Base-by-base conservation (phyloP, 805 yeast genomes). In the Ogataea thermomethanolica region DNA sequence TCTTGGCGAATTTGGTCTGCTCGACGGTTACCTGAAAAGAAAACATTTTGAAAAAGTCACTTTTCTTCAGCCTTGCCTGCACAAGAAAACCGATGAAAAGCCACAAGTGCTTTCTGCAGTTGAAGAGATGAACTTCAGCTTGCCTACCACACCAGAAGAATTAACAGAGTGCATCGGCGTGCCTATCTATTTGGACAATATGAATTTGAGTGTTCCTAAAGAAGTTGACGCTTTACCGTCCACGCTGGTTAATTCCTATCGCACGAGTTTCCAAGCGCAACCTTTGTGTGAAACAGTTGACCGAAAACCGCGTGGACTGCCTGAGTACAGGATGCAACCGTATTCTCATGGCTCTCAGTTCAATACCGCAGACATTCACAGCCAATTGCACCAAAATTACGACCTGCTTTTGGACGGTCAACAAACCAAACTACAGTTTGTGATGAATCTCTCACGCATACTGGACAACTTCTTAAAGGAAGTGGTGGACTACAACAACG, bases 71-170 rank as follows among this genome's bases (percentile, higher is more conserved):
- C 37, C 37, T 11, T 22, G 33, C 13, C 11, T 30, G 33, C 33
- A 14, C 8, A 14, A 24, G 5, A 22, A 8, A 13, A 12, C 33
- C 12, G 14, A 15, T 14, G 7, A 14, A 8, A 23, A 38, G n/a
- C 36, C 26, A 8, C 23, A 31, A 7, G 8, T 27, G n/a, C 29
- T 33, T 13, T 31, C 36, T 9, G 12, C 24, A 14, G 11, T 28
- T 7, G 21, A 26, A 2, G 33, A 33, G 20, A 7, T 23, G 13
- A 26, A 23, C 8, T 21, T 20, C 13, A 24, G n/a, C 6, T 37
- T 49, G 17, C 57, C 57, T 4, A 25, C 45, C 25, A 50, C 58
- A 3, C 55, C 56, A 4, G 48, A 49, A 3, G 55, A 48, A 25
- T 39, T 54, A 7, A 41, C 45, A 1, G 29, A 29, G 7, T 47